Base-by-base conservation (phyloP, 2,329 filamentous ascomycete genomes). In the Ramularia collo-cygni region DNA sequence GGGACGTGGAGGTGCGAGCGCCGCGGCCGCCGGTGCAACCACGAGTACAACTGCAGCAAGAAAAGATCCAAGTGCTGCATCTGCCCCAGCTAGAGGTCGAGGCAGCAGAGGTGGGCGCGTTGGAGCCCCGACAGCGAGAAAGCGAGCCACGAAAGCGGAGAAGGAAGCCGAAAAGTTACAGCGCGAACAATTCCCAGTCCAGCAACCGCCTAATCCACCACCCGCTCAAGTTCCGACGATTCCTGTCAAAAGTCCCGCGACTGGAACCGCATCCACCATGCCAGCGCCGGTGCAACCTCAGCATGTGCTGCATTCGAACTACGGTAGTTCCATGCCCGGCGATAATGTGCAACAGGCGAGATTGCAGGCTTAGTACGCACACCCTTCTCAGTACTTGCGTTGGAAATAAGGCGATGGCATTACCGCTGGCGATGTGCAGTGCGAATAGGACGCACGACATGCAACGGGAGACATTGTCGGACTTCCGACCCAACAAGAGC, bases 31-130 rank as follows among this genome's bases (percentile, higher is more conserved):
- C 17, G 56, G 52, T 2, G 45, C 53, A 5, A 9, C 29, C 4
- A 14, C 29, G 16, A 31, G 29, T 31, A 10, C 21, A 6, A 24
- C 21, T 24, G 21, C 10, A 10, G 21, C 21, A 6, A 6, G 21
- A 6, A 24, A 24, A 10, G 49, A 51, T 29, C 17, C 51, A 2
- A 36, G 37, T 14, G 44, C 46, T 4, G 30, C 48, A 19, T 28
- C 21, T 35, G 15, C 52, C 13, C 38, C 48, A 5, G 37, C 48
- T 2, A 60, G 64, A 21, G 73, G 71, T 16, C 66, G 66, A 34
- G 68, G 70, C 13, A 65, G 67, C 37, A 74, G 75, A 33, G 79
- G 82, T 8, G 85, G 85, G 26, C 76, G 86, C 29, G 85, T 85
- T 37, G 84, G 85, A 31, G 72, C 76, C 8, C 80, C 82, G 1